Conservation (phyloP, 2,329 filamentous ascomycete genomes). For the Ceratocystis diversiconidia region DNA sequence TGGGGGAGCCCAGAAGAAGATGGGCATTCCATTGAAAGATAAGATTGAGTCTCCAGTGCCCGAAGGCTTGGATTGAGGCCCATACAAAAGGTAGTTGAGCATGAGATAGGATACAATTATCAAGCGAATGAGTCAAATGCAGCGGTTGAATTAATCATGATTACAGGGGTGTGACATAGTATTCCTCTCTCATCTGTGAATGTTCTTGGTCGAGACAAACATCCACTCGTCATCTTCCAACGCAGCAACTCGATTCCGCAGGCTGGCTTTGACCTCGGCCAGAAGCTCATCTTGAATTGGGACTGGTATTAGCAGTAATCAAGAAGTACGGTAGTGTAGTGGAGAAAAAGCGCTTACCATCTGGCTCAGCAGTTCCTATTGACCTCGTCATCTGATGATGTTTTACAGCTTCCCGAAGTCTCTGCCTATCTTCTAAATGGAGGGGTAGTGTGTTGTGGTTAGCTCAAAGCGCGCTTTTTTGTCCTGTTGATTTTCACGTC, state of each 20-base stretch:
- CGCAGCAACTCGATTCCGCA: conserved; percentile 57
- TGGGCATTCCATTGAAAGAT: conserved; percentile 31
- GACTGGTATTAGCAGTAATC: background rate
- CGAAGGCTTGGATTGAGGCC: conserved; percentile 43
- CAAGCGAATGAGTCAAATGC: background rate
- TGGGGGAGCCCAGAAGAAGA: conserved; percentile 22
- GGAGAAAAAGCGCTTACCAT: conserved; percentile 26
- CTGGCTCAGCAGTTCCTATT: conserved; percentile 50
- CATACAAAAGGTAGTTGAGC: background rate
- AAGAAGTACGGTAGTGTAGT: background rate
- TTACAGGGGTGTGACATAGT: background rate
- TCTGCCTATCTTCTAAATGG: conserved; percentile 42
- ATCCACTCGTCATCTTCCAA: conserved; percentile 82
- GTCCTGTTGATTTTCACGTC: conserved; percentile 21
- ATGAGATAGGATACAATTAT: background rate
- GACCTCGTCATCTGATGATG: conserved; percentile 42
- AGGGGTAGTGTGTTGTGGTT: background rate
- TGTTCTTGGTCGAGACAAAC: conserved; percentile 49
- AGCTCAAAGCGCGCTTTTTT: conserved; percentile 3
- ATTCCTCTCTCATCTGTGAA: conserved; percentile 18
- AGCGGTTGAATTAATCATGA: background rate
- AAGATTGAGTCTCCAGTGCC: conserved; percentile 37
- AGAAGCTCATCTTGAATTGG: conserved; percentile 43
- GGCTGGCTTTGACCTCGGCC: conserved; percentile 52
- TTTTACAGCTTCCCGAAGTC: conserved; percentile 45